These are phyloP conservation scores for Pestalotiopsis sp. DNA, from an alignment of 2,329 filamentous ascomycete species.

Conservation along the genomic window DNA sequence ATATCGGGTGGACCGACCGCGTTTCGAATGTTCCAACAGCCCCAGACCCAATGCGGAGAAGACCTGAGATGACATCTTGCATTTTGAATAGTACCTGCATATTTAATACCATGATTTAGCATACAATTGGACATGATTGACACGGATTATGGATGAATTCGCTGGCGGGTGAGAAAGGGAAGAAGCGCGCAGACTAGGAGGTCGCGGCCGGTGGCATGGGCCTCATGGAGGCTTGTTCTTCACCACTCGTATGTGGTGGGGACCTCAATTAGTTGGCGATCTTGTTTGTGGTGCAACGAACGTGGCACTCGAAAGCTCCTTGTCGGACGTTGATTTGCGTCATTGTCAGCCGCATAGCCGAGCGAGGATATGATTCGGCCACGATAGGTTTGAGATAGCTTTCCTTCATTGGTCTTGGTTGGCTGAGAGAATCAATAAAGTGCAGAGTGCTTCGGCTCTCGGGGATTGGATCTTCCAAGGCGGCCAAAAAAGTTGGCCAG, in stretches of 20 bases:
- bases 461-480: no score
- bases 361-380: background rate
- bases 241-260: background rate
- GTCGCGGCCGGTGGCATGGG: background rate
- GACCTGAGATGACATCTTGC: background rate
- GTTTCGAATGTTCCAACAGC: background rate
- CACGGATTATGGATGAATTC: no score
- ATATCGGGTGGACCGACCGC: background rate
- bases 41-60: background rate
- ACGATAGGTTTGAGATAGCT: background rate
- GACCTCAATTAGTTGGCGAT: background rate
- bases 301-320: background rate
- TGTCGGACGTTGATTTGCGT: background rate
- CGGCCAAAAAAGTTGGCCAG: no score
- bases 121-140: no score
- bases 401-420: background rate
- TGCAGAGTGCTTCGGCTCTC: background rate
- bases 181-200: no score
- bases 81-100: background rate
- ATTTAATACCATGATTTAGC: no score
- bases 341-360: background rate
- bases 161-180: no score
- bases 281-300: background rate
- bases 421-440: background rate
- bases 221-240: background rate